Evolutionary conservation across 192 early-diverging fungal species (phyloP).

Genomic region (Paraglomus occultum): DNA sequence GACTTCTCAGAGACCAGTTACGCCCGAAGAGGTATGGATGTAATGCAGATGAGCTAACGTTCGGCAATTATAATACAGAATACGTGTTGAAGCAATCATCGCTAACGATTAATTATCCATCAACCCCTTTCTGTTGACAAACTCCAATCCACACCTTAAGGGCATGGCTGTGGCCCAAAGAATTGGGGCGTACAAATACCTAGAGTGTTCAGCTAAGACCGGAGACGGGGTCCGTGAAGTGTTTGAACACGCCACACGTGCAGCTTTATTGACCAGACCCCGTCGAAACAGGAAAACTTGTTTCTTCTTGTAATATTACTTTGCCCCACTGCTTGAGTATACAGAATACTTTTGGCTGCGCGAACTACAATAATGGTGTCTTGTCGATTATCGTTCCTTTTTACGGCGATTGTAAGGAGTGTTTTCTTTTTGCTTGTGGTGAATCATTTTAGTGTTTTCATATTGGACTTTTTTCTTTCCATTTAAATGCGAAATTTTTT

Average conservation of each 20-base stretch:
- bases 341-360: too few species aligned
- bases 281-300: constrained; percentile 28
- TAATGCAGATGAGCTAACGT: background rate
- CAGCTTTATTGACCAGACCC: constrained; percentile 54
- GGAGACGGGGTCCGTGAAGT: constrained; percentile 80
- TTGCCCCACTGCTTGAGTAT: too few species aligned
- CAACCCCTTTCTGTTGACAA: background rate
- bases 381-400: too few species aligned
- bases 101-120: too few species aligned
- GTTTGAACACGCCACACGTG: constrained; percentile 85
- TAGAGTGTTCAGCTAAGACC: constrained; percentile 83
- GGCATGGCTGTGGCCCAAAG: constrained; percentile 65
- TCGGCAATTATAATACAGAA: background rate
- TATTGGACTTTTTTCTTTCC: too few species aligned
- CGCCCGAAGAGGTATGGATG: constrained; percentile 59
- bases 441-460: too few species aligned
- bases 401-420: too few species aligned
- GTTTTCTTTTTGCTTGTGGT: too few species aligned
- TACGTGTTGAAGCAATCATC: background rate
- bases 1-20: constrained; percentile 72
- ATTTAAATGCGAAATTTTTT: too few species aligned
- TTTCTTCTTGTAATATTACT: constrained; percentile 30
- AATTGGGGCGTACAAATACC: constrained; percentile 79
- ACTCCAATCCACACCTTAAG: constrained; percentile 35
- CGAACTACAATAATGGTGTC: too few species aligned